Conservation (phyloP, 1,284 basidiomycete genomes). For the Cryptococcus jaspeensis region DNA sequence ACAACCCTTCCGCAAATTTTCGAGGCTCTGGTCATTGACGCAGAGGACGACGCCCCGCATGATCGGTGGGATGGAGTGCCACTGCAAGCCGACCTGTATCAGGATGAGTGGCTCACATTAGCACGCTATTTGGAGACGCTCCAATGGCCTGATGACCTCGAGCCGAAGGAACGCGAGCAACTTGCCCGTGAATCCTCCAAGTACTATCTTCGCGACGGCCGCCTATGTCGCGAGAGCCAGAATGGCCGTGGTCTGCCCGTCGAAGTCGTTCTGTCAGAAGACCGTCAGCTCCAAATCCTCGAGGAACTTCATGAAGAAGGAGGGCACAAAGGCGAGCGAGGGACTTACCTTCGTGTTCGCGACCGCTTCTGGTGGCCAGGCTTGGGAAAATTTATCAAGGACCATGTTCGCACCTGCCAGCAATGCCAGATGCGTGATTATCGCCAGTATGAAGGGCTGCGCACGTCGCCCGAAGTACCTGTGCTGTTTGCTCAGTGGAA, state of each 20-base stretch:
- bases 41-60: not conserved
- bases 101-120: not conserved
- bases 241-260: not conserved
- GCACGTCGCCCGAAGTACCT: not conserved
- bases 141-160: not conserved
- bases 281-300: not conserved
- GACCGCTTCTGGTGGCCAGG: not conserved
- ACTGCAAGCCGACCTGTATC: not conserved
- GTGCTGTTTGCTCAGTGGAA: slow-evolving; percentile 1
- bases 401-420: not conserved
- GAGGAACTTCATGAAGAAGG: not conserved
- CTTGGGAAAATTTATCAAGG: not conserved
- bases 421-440: not conserved
- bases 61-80: not conserved
- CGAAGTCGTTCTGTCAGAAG: too few species aligned
- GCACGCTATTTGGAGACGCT: not conserved
- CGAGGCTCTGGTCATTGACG: not conserved
- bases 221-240: not conserved
- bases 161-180: not conserved
- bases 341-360: not conserved
- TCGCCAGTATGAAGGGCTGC: not conserved
- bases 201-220: not conserved
- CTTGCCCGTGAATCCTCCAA: not conserved
- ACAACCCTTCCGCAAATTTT: not conserved
- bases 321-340: not conserved